A percentile compares a stretch with the other conserved stretches of the same genome.
These are phyloP conservation scores for Colletotrichum sp. DNA, from an alignment of 2,329 filamentous ascomycete species.

Conservation along the genomic window DNA sequence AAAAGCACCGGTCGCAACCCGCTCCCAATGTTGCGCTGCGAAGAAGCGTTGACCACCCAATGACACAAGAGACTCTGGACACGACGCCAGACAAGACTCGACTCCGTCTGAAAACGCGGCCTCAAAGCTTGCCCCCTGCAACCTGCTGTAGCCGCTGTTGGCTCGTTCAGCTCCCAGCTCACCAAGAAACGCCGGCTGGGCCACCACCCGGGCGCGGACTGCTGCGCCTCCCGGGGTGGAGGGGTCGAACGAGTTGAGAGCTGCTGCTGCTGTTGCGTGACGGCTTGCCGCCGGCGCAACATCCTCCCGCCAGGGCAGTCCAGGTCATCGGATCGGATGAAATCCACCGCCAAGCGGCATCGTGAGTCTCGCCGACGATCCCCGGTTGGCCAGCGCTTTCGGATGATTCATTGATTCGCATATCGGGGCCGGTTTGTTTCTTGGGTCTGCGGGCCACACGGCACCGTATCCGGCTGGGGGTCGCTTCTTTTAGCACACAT, in stretches of 20 bases:
- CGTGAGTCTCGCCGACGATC: slow-evolving; percentile 6
- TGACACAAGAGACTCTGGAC: background rate
- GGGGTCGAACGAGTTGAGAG: background rate
- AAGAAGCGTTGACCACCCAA: background rate
- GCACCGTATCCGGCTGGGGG: background rate
- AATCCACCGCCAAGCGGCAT: slow-evolving; percentile 1
- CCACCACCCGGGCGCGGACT: background rate
- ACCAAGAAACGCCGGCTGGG: background rate
- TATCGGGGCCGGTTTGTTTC: background rate
- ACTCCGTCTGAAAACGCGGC: background rate
- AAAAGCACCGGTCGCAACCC: background rate
- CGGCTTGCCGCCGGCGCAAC: slow-evolving; percentile 10
- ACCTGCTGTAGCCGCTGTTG: background rate
- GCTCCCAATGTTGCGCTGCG: background rate
- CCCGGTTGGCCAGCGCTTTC: background rate
- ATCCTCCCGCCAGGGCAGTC: slow-evolving; percentile 9
- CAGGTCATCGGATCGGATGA: slow-evolving; percentile 11
- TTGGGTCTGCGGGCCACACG: background rate
- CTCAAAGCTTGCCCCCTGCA: background rate
- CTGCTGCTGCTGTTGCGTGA: background rate
- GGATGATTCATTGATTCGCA: background rate
- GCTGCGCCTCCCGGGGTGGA: slow-evolving; percentile 8
- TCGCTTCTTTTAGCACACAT: background rate
- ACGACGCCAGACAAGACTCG: background rate
- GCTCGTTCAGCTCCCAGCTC: background rate